These are phyloP conservation scores for Lentinus tigrinus DNA, from an alignment of 768 basidiomycete genomes.

Conservation along the genomic window DNA sequence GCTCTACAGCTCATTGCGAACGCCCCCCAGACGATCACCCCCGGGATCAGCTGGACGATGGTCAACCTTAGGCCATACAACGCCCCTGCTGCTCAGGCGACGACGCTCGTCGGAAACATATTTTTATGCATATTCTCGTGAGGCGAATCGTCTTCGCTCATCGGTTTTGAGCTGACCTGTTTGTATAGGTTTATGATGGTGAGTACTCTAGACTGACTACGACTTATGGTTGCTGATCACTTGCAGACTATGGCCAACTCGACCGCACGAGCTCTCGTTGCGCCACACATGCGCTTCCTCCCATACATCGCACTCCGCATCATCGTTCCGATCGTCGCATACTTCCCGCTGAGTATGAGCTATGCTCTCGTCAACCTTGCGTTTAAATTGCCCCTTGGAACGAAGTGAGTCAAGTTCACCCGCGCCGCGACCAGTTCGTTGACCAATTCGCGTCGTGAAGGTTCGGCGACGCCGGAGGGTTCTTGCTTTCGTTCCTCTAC, in stretches of 20 bases:
- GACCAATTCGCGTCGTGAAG: not conserved
- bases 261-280: conserved; percentile 30
- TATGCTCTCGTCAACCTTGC: conserved; percentile 45
- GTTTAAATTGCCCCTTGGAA: conserved; percentile 42
- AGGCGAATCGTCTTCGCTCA: conserved; percentile 18
- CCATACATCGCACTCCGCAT: conserved; percentile 37
- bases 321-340: conserved; percentile 33
- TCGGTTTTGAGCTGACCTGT: not conserved
- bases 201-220: not conserved
- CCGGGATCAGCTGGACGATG: conserved; percentile 32
- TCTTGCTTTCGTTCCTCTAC: conserved; percentile 32
- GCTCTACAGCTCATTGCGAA: conserved; percentile 36
- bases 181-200: conserved; percentile 27
- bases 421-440: not conserved
- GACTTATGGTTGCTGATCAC: conserved; percentile 4
- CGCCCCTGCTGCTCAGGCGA: conserved; percentile 37
- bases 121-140: conserved; percentile 31
- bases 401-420: conserved; percentile 27
- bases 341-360: conserved; percentile 38
- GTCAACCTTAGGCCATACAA: conserved; percentile 42
- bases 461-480: conserved; percentile 23
- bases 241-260: conserved; percentile 31
- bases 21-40: conserved; percentile 39
- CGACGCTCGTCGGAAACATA: conserved; percentile 43
- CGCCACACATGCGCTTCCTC: conserved; percentile 35